Base-by-base conservation (phyloP, 2,329 filamentous ascomycete species). In the Xylaria sp. region DNA sequence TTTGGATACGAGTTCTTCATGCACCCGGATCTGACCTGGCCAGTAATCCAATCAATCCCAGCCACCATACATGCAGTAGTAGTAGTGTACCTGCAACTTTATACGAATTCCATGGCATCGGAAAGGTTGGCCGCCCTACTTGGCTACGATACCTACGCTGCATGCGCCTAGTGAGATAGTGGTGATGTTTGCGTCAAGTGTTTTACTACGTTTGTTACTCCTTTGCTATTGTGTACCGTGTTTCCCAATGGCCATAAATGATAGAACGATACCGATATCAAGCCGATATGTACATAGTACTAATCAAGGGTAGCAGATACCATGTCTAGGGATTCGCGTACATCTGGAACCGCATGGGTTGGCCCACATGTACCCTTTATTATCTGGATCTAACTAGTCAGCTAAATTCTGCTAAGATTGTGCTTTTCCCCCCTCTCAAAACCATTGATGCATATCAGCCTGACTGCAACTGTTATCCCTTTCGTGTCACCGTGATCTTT, bases 401-500 rank as follows among this genome's bases (percentile, higher is more conserved):
- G 53, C 33, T 38, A 31, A 23, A 38, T 56, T 38, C 26, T n/a
- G 31, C 20, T 36, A 7, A 31, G 36, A 54, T 54, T 28, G 51
- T 36, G 28, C 13, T 36, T 54, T 54, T 17, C 6, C 10, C 31
- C 28, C 17, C 10, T n/a, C n/a, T 56, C 20, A 11, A 36, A 4
- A 38, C 23, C 11, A 38, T 23, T 28, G 17, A 33, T 33, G 51
- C 31, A n/a, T 54, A 20, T 33, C 49, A 31, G 49, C 33, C 53
- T 23, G n/a, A 56, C 28, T 56, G 31, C 33, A 54, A 36, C 51
- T 20, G 3, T 54, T 54, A 3, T 54, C 51, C 53, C 53, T 56
- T 38, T 38, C 13, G 53, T 20, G 40, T n/a, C 53, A 23, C 53
- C 49, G 51, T 49, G 38, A 57, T 38, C 60, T 53, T 33, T 53